Conservation (phyloP, 1,139 yeast genomes). For the Suhomyces panamericanus region DNA sequence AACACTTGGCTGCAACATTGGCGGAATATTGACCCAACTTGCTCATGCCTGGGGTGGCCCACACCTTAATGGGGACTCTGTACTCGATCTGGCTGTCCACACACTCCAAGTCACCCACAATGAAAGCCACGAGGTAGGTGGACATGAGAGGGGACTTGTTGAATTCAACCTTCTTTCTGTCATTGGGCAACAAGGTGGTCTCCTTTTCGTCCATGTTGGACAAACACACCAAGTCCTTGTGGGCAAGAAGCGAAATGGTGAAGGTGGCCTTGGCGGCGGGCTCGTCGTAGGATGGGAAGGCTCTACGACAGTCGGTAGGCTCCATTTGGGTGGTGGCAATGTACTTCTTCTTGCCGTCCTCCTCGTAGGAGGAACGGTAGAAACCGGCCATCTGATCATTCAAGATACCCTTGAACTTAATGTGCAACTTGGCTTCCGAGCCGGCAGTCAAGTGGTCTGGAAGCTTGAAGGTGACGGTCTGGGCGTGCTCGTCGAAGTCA, state of each 20-base stretch:
- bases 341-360: conserved; percentile 59
- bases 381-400: conserved; percentile 72
- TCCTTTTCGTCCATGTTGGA: conserved; percentile 76
- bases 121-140: conserved; percentile 30
- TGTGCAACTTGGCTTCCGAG: conserved; percentile 42
- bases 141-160: conserved; percentile 27
- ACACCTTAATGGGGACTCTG: conserved; percentile 50
- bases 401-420: conserved; percentile 68
- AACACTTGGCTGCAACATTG: conserved; percentile 51
- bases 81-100: conserved; percentile 28
- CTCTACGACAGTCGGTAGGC: conserved; percentile 82
- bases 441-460: conserved; percentile 49
- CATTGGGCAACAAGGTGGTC: conserved; percentile 44
- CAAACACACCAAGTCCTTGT: conserved; percentile 60
- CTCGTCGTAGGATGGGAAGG: conserved; percentile 83
- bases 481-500: conserved; percentile 52
- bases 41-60: conserved; percentile 54
- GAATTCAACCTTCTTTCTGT: conserved; percentile 51
- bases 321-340: conserved; percentile 84
- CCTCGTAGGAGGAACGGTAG: conserved; percentile 73
- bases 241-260: conserved; percentile 62
- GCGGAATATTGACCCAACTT: conserved; percentile 52
- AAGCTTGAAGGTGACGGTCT: conserved; percentile 65
- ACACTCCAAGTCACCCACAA: conserved; percentile 37
- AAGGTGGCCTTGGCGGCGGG: conserved; percentile 76